Evolutionary conservation across 1,284 basidiomycete species (phyloP).

Genomic region (Bondarzewia mesenterica): DNA sequence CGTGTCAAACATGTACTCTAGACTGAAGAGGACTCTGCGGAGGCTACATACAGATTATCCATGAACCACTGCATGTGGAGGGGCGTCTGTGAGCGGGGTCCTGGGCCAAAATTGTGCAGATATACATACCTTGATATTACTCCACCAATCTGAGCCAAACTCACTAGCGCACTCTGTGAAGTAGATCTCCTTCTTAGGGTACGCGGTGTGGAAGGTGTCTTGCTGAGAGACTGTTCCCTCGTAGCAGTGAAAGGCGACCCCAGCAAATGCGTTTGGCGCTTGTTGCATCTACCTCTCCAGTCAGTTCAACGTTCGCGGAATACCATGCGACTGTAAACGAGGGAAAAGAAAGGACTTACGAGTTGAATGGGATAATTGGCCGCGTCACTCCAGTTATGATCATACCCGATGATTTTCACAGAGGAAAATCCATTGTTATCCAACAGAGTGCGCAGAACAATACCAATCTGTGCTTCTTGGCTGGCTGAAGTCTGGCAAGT

Average conservation of each 20-base stretch:
- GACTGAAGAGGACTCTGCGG: background rate
- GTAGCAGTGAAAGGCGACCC: slow-evolving; percentile 47
- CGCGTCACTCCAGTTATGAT: slow-evolving; percentile 44
- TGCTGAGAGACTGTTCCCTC: slow-evolving; percentile 31
- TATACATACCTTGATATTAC: slow-evolving; percentile 55
- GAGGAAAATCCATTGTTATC: slow-evolving; percentile 34
- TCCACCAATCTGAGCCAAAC: slow-evolving; percentile 67
- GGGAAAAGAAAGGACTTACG: slow-evolving; percentile 19
- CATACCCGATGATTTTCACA: slow-evolving; percentile 38
- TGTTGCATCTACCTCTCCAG: slow-evolving; percentile 29
- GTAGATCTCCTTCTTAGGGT: slow-evolving; percentile 40
- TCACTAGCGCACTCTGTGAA: slow-evolving; percentile 46
- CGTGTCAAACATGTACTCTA: background rate
- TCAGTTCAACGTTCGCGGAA: background rate
- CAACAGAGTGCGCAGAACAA: slow-evolving; percentile 33
- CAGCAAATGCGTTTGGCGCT: slow-evolving; percentile 35
- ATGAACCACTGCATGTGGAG: slow-evolving; percentile 52
- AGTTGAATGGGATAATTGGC: slow-evolving; percentile 39
- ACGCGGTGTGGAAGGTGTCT: slow-evolving; percentile 34
- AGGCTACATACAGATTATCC: slow-evolving; percentile 51
- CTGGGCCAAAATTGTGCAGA: background rate
- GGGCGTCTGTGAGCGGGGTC: slow-evolving; percentile 5
- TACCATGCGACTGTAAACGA: background rate
- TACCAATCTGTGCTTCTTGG: slow-evolving; percentile 34
- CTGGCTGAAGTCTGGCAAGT: slow-evolving; percentile 30